These are phyloP conservation scores for Metschnikowia shivogae DNA, from an alignment of 805 yeast genomes.

Conservation along the genomic window DNA sequence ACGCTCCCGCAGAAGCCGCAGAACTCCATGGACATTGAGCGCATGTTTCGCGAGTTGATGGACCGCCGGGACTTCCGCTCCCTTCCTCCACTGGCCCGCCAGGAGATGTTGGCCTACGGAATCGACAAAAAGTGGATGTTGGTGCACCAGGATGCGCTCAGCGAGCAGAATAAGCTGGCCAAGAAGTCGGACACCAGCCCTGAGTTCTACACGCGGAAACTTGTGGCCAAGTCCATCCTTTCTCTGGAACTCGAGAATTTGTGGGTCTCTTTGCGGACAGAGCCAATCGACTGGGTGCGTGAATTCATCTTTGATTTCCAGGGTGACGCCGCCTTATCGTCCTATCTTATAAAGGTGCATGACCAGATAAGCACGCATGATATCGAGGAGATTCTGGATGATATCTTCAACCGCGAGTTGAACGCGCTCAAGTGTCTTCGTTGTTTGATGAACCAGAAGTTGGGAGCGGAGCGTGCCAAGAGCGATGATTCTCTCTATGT, in stretches of 20 bases:
- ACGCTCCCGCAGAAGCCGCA: slow-evolving; percentile 59
- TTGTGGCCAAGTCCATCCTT: slow-evolving; percentile 67
- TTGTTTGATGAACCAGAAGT: slow-evolving; percentile 61
- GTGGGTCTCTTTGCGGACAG: slow-evolving; percentile 90
- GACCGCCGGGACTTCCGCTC: slow-evolving; percentile 71
- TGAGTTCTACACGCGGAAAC: slow-evolving; percentile 67
- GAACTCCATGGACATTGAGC: slow-evolving; percentile 62
- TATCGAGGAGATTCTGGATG: slow-evolving; percentile 38
- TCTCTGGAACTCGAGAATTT: slow-evolving; percentile 71
- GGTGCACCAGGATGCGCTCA: slow-evolving; percentile 77
- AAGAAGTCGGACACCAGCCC: slow-evolving; percentile 47
- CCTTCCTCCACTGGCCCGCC: slow-evolving; percentile 67
- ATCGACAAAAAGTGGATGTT: slow-evolving; percentile 87
- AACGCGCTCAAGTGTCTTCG: slow-evolving; percentile 74
- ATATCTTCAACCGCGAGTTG: slow-evolving; percentile 65
- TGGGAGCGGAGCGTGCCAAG: slow-evolving; percentile 58
- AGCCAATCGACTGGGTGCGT: slow-evolving; percentile 76
- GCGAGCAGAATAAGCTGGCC: slow-evolving; percentile 59
- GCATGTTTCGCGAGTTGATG: slow-evolving; percentile 76
- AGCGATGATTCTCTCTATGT: slow-evolving; percentile 41
- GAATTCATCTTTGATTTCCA: slow-evolving; percentile 66
- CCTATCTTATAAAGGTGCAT: slow-evolving; percentile 48
- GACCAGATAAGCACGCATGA: slow-evolving; percentile 35
- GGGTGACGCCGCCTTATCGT: slow-evolving; percentile 76
- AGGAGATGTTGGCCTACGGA: slow-evolving; percentile 70